phyloP scores from a whole-genome alignment of 1,139 yeast genomes.

The Geotrichum macrosporum region DNA sequence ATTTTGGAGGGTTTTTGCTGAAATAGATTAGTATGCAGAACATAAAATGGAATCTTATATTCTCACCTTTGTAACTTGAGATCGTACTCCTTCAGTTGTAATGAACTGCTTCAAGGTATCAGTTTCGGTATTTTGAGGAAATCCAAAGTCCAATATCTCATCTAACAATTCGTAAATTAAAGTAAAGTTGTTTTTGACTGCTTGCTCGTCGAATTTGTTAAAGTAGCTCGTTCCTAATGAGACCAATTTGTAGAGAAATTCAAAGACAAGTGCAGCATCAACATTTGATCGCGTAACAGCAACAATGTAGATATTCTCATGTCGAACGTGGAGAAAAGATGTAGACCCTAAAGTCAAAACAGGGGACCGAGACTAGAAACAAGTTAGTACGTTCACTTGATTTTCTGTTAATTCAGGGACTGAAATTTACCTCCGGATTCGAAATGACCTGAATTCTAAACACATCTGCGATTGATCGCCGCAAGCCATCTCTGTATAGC shows the following conservation, averaged over 20 bases:
- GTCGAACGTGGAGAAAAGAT: conserved; percentile 74
- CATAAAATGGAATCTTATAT: not conserved
- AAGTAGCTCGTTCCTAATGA: conserved; percentile 40
- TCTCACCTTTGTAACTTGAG: conserved; percentile 20
- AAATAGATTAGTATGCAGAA: not conserved
- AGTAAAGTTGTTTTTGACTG: conserved; percentile 58
- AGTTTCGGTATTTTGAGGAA: conserved; percentile 67
- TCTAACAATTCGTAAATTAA: conserved; percentile 72
- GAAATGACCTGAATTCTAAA: conserved; percentile 86
- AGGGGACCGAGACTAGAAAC: conserved; percentile 58
- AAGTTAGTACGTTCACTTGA: not conserved
- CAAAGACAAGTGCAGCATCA: conserved; percentile 76
- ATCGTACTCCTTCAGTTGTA: conserved; percentile 35
- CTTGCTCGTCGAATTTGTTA: conserved; percentile 44
- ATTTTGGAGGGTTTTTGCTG: conserved; percentile 34
- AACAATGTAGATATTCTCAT: conserved; percentile 70
- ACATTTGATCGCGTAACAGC: conserved; percentile 85
- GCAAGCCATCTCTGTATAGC: conserved; percentile 63
- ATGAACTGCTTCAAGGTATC: conserved; percentile 43
- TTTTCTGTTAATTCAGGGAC: conserved; percentile 15
- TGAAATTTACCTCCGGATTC: conserved; percentile 43
- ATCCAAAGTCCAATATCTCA: conserved; percentile 76
- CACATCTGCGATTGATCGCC: conserved; percentile 75
- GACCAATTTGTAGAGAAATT: conserved; percentile 64
- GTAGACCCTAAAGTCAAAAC: conserved; percentile 89